A percentile compares a stretch with the other conserved stretches of the same genome.
Conservation (phyloP, 345 rosid species). For the Psidium guajava region DNA sequence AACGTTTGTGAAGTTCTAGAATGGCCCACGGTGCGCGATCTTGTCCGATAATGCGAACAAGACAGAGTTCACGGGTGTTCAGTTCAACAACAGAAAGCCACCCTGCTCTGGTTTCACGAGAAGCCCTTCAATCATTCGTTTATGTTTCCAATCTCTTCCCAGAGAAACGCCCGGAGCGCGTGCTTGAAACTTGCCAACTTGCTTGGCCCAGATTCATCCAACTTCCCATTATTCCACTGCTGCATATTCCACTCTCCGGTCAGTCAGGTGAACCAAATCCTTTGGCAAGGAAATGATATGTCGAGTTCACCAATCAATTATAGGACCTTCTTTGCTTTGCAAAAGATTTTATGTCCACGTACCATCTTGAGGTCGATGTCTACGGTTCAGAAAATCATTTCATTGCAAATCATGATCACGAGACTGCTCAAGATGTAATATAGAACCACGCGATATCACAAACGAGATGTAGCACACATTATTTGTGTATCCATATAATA, state of each 20-base stretch:
- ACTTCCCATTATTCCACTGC: background rate
- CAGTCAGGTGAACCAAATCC: background rate
- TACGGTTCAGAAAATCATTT: background rate
- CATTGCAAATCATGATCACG: background rate
- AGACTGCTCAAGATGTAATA: background rate
- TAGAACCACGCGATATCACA: background rate
- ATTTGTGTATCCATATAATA: background rate
- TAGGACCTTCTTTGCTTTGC: background rate
- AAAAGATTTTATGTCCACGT: background rate
- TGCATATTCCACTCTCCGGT: background rate
- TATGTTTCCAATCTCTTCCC: background rate
- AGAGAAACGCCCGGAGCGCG: background rate
- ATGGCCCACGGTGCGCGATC: background rate
- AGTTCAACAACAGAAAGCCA: background rate
- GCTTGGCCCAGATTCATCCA: background rate
- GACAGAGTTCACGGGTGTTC: background rate
- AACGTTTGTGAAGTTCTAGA: background rate
- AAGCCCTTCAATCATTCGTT: background rate
- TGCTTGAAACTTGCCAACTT: background rate
- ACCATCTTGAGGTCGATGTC: background rate
- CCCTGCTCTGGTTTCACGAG: background rate
- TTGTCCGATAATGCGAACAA: background rate
- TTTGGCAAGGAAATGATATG: background rate
- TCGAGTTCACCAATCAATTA: background rate
- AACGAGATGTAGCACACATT: background rate